Conservation (phyloP, 495 filamentous ascomycete species). For the Cairneyella variabilis region DNA sequence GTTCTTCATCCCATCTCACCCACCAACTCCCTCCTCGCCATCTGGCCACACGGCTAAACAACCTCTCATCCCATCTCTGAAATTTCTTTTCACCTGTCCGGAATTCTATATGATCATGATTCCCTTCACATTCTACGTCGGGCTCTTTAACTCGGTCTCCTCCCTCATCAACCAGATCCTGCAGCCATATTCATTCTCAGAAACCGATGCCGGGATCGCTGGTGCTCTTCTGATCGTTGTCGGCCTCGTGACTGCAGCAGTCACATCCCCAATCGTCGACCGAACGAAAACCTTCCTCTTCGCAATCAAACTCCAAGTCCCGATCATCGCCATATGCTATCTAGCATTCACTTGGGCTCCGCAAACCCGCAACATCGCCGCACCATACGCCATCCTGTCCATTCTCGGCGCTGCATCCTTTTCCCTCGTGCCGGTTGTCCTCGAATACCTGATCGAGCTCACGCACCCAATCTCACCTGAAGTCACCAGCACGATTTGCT, state of each 20-base stretch:
- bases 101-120: slow-evolving; percentile 76
- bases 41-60: slow-evolving; percentile 44
- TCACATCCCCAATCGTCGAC: slow-evolving; percentile 79
- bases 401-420: slow-evolving; percentile 81
- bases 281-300: slow-evolving; percentile 74
- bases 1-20: slow-evolving; percentile 76
- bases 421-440: slow-evolving; percentile 71
- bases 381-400: slow-evolving; percentile 65
- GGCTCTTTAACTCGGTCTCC: slow-evolving; percentile 88
- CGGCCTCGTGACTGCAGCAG: slow-evolving; percentile 72
- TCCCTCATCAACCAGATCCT: slow-evolving; percentile 89
- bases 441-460: slow-evolving; percentile 84
- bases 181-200: slow-evolving; percentile 71
- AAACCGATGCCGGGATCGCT: slow-evolving; percentile 81
- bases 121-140: slow-evolving; percentile 81
- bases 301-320: slow-evolving; percentile 70
- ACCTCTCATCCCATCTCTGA: slow-evolving; percentile 46
- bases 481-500: slow-evolving; percentile 76
- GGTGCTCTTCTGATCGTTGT: slow-evolving; percentile 89
- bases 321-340: slow-evolving; percentile 68
- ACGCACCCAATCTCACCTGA: slow-evolving; percentile 87
- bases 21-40: slow-evolving; percentile 65
- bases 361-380: slow-evolving; percentile 58
- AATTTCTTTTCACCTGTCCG: slow-evolving; percentile 41
- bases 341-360: slow-evolving; percentile 82